Conservation (phyloP, 2,329 filamentous ascomycete species). For the Rhexocercosporidium sp. region DNA sequence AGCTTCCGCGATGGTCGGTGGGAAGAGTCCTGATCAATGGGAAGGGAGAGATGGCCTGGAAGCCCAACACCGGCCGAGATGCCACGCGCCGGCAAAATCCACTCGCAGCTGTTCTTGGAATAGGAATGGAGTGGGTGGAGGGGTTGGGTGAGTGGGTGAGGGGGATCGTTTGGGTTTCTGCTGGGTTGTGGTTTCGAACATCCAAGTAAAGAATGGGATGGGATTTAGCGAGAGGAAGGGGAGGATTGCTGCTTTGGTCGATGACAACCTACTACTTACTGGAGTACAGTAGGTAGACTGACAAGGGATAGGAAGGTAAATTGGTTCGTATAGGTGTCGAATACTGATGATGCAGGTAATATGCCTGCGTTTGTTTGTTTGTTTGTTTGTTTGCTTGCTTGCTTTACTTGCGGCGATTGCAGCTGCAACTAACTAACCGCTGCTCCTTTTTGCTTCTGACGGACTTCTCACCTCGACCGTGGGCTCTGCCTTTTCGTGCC, state of each 20-base stretch:
- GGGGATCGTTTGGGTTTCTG: not conserved
- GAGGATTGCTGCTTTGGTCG: not conserved
- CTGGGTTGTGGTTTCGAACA: not conserved
- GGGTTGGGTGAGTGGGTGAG: not conserved
- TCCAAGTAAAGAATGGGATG: not conserved
- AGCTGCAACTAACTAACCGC: too few relatives aligned
- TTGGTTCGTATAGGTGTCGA: too few relatives aligned
- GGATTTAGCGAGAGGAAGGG: not conserved
- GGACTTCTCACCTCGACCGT: too few relatives aligned
- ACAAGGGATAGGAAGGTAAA: too few relatives aligned
- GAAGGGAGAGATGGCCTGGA: not conserved
- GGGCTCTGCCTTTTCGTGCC: too few relatives aligned
- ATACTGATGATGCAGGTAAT: too few relatives aligned
- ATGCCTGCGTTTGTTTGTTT: too few relatives aligned
- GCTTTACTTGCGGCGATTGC: too few relatives aligned
- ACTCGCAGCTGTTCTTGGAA: slow-evolving; percentile 5
- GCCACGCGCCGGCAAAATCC: not conserved
- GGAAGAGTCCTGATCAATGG: slow-evolving; percentile 2
- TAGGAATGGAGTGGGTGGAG: not conserved
- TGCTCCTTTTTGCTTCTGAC: too few relatives aligned
- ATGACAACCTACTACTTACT: too few relatives aligned
- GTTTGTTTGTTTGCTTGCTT: too few relatives aligned
- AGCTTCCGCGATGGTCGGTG: not conserved
- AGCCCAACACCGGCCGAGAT: slow-evolving; percentile 2
- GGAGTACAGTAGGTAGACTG: too few relatives aligned